These are phyloP conservation scores for Diplodia sapinea DNA, from an alignment of 2,329 filamentous ascomycete genomes.

Conservation along the genomic window DNA sequence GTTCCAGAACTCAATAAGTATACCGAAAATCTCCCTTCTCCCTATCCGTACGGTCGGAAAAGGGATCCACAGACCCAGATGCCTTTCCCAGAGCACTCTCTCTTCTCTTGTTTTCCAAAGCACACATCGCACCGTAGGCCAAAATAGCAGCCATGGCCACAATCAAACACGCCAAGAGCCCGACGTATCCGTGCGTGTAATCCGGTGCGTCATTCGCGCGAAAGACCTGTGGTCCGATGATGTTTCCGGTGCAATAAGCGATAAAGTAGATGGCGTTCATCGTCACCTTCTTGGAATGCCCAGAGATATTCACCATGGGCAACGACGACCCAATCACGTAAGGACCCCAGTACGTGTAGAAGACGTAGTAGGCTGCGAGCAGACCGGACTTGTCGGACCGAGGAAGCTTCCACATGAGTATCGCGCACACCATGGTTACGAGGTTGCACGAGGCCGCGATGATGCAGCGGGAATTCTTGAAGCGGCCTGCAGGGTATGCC, in stretches of 20 bases:
- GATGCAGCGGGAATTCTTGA: constrained; percentile 40
- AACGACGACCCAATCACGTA: constrained; percentile 42
- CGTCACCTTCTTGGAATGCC: constrained; percentile 50
- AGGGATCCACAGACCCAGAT: constrained; percentile 21
- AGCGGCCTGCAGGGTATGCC: constrained; percentile 42
- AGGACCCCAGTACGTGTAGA: constrained; percentile 50
- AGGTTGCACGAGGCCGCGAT: constrained; percentile 42
- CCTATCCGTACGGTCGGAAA: constrained; percentile 33
- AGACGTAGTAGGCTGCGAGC: constrained; percentile 50
- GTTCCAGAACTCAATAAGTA: no score
- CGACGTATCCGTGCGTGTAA: constrained; percentile 41
- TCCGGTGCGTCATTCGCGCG: constrained; percentile 48
- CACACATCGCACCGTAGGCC: constrained; percentile 32
- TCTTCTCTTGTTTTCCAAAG: constrained; percentile 32
- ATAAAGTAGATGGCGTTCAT: constrained; percentile 49
- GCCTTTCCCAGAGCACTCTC: constrained; percentile 4
- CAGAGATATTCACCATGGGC: constrained; percentile 43
- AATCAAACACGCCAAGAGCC: constrained; percentile 32
- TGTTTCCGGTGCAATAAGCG: constrained; percentile 50
- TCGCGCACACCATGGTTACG: constrained; percentile 42
- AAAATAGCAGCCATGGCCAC: constrained; percentile 33
- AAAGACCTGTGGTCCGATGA: constrained; percentile 53
- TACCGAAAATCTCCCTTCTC: constrained; percentile 34
- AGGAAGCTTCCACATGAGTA: constrained; percentile 41
- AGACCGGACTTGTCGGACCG: constrained; percentile 46